These are phyloP conservation scores for Symbiodinium natans DNA, from an alignment of 73 alveolate species.

Conservation along the genomic window DNA sequence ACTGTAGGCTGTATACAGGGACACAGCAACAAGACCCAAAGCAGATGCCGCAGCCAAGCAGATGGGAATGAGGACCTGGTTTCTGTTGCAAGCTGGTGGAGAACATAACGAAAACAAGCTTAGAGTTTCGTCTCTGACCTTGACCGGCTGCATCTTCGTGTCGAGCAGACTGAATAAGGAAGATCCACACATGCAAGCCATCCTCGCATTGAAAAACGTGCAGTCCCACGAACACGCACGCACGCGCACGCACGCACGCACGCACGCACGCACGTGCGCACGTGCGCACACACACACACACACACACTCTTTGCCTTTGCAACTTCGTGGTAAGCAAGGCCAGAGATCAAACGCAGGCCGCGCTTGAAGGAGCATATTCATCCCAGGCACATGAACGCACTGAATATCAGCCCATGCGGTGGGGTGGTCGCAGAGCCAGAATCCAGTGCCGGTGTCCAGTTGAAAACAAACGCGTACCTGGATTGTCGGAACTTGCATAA, in stretches of 20 bases:
- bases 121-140: neutral
- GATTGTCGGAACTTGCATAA: neutral
- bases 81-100: neutral
- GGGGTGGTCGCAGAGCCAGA: slow-evolving; percentile 8
- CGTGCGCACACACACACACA: too few relatives aligned
- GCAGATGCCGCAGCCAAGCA: slow-evolving; percentile 54
- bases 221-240: neutral
- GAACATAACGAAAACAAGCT: neutral
- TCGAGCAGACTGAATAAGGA: slow-evolving; percentile 63
- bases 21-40: slow-evolving; percentile 43
- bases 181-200: slow-evolving; percentile 93
- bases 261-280: neutral
- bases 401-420: slow-evolving; percentile 80
- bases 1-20: slow-evolving; percentile 39
- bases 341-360: neutral
- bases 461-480: slow-evolving; percentile 77
- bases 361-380: neutral
- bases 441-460: slow-evolving; percentile 90
- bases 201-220: neutral
- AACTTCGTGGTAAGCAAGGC: neutral
- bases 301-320: neutral
- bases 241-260: neutral
- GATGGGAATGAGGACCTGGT: slow-evolving; percentile 49
- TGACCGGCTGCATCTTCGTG: slow-evolving; percentile 21
- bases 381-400: slow-evolving; percentile 83